phyloP scores from a whole-genome alignment of 2,329 filamentous ascomycete genomes.

The Phyllosticta citriasiana region DNA sequence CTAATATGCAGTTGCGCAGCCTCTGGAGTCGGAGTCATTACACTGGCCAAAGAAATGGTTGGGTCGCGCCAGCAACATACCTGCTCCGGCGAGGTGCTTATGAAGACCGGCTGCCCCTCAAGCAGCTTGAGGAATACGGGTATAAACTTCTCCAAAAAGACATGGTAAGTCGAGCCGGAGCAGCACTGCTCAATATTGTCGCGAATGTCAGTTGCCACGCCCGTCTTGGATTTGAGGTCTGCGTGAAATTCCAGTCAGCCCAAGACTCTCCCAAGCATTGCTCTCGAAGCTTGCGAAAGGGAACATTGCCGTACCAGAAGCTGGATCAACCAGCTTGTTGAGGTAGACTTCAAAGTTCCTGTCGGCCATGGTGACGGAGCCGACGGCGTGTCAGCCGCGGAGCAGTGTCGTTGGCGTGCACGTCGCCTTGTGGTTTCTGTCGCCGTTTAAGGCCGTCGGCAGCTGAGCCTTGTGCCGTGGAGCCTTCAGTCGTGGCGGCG shows the following conservation, averaged over 20 bases:
- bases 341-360: constrained; percentile 38
- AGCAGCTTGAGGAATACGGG: constrained; percentile 82
- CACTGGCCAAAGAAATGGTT: neutral
- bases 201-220: constrained; percentile 74
- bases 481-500: constrained; percentile 1
- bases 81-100: constrained; percentile 83
- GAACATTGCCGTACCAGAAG: constrained; percentile 20
- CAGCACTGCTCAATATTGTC: constrained; percentile 89
- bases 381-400: constrained; percentile 5
- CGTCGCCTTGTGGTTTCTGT: neutral
- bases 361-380: constrained; percentile 22
- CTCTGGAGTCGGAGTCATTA: constrained; percentile 36
- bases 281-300: neutral
- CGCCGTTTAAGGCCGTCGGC: neutral
- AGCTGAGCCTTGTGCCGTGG: neutral
- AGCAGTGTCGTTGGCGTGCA: neutral
- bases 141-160: constrained; percentile 79
- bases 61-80: constrained; percentile 38
- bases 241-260: neutral
- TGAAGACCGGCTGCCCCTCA: constrained; percentile 77
- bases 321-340: constrained; percentile 36
- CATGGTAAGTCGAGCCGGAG: constrained; percentile 61
- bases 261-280: neutral
- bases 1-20: constrained; percentile 84
- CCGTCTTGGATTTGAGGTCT: constrained; percentile 77